A percentile compares a stretch with the other conserved stretches of the same genome.
Conservation (phyloP, 2,329 filamentous ascomycete species). For the Fusarium redolens region DNA sequence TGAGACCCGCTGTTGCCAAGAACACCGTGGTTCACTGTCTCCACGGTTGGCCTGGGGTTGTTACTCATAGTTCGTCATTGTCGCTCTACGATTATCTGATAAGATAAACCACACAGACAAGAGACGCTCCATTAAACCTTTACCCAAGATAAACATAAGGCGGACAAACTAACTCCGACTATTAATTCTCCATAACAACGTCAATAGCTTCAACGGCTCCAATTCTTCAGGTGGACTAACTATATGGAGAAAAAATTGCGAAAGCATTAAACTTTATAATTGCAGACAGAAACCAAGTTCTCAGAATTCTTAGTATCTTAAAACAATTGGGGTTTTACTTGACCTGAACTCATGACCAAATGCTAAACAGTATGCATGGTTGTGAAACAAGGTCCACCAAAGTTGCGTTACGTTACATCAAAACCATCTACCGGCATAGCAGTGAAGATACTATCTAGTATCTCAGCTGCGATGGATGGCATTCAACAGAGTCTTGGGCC, state of each 20-base stretch:
- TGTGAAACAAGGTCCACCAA: not conserved
- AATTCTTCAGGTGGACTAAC: not conserved
- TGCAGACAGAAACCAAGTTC: too few relatives aligned
- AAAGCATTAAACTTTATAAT: not conserved
- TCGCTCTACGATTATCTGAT: not conserved
- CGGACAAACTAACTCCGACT: not conserved
- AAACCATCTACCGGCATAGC: accelerated
- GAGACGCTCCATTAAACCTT: accelerated
- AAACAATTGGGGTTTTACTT: not conserved
- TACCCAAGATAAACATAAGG: not conserved
- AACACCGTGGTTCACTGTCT: not conserved
- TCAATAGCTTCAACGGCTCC: not conserved
- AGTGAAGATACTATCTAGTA: not conserved
- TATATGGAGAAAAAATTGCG: not conserved
- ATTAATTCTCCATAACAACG: too few relatives aligned
- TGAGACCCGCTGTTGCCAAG: too few relatives aligned
- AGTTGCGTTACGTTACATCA: not conserved
- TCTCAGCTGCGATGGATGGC: not conserved
- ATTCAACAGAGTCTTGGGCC: accelerated
- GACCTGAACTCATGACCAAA: not conserved
- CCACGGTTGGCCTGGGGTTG: not conserved
- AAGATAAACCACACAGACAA: not conserved
- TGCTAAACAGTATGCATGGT: not conserved
- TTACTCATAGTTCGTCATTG: not conserved
- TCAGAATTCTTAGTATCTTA: not conserved